phyloP scores from a whole-genome alignment of 805 yeast genomes.

The Pichia occidentalis region DNA sequence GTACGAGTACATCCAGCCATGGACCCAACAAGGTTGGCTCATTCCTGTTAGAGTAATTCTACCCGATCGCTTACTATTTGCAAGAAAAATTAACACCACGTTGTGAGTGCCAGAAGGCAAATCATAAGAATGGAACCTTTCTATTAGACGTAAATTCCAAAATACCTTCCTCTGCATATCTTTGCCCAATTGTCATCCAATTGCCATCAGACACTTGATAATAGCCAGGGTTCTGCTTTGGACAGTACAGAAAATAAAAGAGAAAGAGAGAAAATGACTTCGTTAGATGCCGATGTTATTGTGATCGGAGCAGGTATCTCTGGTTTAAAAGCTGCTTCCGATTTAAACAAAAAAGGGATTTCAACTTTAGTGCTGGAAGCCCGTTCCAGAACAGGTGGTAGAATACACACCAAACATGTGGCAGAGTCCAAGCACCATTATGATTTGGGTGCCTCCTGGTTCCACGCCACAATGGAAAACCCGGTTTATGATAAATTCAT shows the following conservation, averaged over 20 bases:
- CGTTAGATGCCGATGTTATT: slow-evolving; percentile 27
- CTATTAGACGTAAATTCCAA: too few species aligned
- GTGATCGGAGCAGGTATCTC: slow-evolving; percentile 48
- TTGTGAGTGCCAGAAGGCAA: too few species aligned
- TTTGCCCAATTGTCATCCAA: neutral
- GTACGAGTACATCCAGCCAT: too few species aligned
- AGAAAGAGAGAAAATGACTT: too few species aligned
- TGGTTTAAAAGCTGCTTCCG: slow-evolving; percentile 44
- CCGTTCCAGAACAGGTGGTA: slow-evolving; percentile 41
- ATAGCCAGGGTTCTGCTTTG: too few species aligned
- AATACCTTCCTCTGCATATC: neutral
- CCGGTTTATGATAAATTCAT: slow-evolving; percentile 31
- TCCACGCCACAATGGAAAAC: slow-evolving; percentile 42
- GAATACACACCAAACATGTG: slow-evolving; percentile 31
- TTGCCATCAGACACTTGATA: too few species aligned
- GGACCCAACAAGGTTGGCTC: too few species aligned
- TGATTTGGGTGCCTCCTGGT: slow-evolving; percentile 52
- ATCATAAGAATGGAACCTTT: too few species aligned
- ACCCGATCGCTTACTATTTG: too few species aligned
- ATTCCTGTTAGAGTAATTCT: too few species aligned
- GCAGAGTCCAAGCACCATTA: slow-evolving; percentile 24
- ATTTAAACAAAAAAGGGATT: slow-evolving; percentile 27
- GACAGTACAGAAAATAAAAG: too few species aligned
- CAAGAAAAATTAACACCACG: too few species aligned
- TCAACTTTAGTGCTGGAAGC: slow-evolving; percentile 41